Conservation (phyloP, 129 eudicot species). For the Lactuca sativa region DNA sequence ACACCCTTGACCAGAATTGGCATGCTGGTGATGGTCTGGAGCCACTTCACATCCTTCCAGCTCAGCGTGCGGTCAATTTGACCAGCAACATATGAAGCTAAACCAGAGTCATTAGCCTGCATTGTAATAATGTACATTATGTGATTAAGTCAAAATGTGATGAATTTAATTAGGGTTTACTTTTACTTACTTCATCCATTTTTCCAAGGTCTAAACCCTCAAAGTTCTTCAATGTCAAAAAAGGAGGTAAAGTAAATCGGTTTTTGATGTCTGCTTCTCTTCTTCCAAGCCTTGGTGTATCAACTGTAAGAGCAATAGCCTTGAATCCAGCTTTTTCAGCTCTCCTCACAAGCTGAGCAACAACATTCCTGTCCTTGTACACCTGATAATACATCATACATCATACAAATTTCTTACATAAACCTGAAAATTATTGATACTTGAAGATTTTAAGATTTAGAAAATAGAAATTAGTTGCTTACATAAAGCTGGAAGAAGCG, state of each 20-base stretch:
- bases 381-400: slow-evolving; percentile 39
- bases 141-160: not conserved
- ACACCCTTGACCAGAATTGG: slow-evolving; percentile 96
- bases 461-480: slow-evolving; percentile 35
- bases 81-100: slow-evolving; percentile 90
- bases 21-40: slow-evolving; percentile 79
- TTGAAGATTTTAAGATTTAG: not conserved
- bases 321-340: slow-evolving; percentile 95
- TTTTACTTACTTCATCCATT: slow-evolving; percentile 76
- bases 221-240: slow-evolving; percentile 83
- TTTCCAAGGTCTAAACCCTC: slow-evolving; percentile 93
- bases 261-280: slow-evolving; percentile 97
- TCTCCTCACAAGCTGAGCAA: slow-evolving; percentile 82
- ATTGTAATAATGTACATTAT: slow-evolving; percentile 5
- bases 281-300: slow-evolving; percentile 93
- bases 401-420: too few relatives aligned
- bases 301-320: slow-evolving; percentile 95
- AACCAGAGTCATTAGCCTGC: slow-evolving; percentile 89
- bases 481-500: slow-evolving; percentile 98
- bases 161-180: not conserved
- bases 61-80: slow-evolving; percentile 95
- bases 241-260: slow-evolving; percentile 81
- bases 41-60: slow-evolving; percentile 99
- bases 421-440: too few relatives aligned
- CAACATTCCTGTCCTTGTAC: slow-evolving; percentile 87